Evolutionary conservation across 2,329 filamentous ascomycete genomes (phyloP).

Genomic region (Aspergillus awamori): DNA sequence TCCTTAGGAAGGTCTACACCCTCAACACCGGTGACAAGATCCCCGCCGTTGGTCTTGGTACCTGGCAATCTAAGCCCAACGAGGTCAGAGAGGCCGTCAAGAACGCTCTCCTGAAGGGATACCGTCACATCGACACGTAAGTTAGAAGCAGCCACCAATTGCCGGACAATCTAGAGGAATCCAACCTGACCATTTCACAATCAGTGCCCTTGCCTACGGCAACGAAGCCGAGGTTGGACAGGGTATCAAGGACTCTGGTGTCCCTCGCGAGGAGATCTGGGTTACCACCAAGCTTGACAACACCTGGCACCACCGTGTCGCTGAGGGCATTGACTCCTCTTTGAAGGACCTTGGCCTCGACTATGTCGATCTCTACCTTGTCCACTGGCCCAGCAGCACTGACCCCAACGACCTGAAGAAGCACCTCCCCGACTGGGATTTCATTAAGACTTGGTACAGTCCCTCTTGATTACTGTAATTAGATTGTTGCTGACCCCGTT

Average conservation of each 20-base stretch:
- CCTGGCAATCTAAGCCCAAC: slow-evolving; percentile 58
- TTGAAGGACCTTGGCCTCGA: slow-evolving; percentile 66
- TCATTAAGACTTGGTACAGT: slow-evolving; percentile 70
- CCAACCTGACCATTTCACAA: slow-evolving; percentile 3
- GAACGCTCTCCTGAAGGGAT: slow-evolving; percentile 54
- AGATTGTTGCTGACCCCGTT: slow-evolving; percentile 62
- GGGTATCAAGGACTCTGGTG: slow-evolving; percentile 66
- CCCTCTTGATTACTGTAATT: background rate
- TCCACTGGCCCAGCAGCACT: slow-evolving; percentile 67
- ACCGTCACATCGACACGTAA: slow-evolving; percentile 60
- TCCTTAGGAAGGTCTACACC: slow-evolving; percentile 43
- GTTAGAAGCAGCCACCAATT: slow-evolving; percentile 22
- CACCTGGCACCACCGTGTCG: slow-evolving; percentile 64
- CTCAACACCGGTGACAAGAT: slow-evolving; percentile 55
- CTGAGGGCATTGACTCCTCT: slow-evolving; percentile 64
- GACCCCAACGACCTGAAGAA: slow-evolving; percentile 56
- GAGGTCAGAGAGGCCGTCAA: slow-evolving; percentile 55
- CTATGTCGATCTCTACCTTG: slow-evolving; percentile 73
- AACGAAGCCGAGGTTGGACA: slow-evolving; percentile 70
- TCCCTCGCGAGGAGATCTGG: slow-evolving; percentile 68
- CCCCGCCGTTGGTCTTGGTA: slow-evolving; percentile 56
- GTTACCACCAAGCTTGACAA: slow-evolving; percentile 72
- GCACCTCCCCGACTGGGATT: slow-evolving; percentile 77
- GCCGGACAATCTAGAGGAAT: background rate
- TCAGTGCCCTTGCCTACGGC: slow-evolving; percentile 53